Base-by-base conservation (phyloP, 2,329 filamentous ascomycete species). In the Hyphodiscus sp. region DNA sequence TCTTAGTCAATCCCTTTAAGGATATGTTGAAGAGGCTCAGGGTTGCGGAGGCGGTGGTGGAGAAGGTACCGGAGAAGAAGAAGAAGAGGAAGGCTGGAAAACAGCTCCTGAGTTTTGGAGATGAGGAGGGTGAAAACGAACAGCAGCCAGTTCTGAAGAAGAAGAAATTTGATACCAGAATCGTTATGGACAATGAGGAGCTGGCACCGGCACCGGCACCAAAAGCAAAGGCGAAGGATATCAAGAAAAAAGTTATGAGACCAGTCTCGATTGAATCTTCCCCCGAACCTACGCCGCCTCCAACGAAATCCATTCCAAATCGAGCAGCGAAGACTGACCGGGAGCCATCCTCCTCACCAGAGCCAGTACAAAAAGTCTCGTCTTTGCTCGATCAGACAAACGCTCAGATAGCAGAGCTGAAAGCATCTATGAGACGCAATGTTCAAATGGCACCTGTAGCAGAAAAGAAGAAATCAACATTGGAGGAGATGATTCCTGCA, bases 1-100 rank as follows among this genome's bases (percentile, higher is more conserved):
- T 95, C 19, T 69, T 94, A 58, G 81, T 91, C 47, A 94, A 94
- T 65, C 88, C 88, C 0, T 95, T 92, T 56, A 81, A 86, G 47
- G 87, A 88, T 64, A 91, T 94, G 86, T 80, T 83, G 63, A 87
- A 82, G 73, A 78, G 84, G 62, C 76, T 79, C 48, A 78, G 79
- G 52, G 75, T 81, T 42, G 80, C 81, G 15, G 73, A 73, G 30
- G 76, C 76, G 33, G 73, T 70, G 30, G 68, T 71, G 19, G 68
- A 70, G 38, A 69, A 71, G 20, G 70, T 70, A 30, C 70, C 71
- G 19, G 73, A 74, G 61, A 81, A 79, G 61, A 83, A 81, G 63
- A 84, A 81, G 71, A 91, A 89, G 73, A 77, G 85, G 59, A 91
- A 90, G 66, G 79, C 78, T 7, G 85, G 83, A 15, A 94, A 91